Base-by-base conservation (phyloP, 371 early-diverging fungal genomes). In the Mucor sp. region DNA sequence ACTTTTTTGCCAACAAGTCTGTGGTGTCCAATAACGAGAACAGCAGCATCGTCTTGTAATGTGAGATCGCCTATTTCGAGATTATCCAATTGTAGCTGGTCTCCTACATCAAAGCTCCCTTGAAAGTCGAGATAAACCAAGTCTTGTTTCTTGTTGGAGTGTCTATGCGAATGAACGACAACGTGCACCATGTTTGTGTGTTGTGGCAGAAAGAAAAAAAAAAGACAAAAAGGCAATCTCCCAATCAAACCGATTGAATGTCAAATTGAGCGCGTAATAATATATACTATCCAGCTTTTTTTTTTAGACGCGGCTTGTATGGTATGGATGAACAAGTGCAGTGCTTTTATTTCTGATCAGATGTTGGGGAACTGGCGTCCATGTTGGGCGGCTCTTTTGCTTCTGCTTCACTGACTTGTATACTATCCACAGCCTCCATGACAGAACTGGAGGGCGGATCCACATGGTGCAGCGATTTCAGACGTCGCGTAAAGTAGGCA, bases 371-470 rank as follows among this genome's bases (percentile, higher is more conserved):
- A 2, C 1, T 39, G 39, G 14, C 4, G 17, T 41, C 41, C 9
- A 41, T 41, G 41, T 4, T 6, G 11, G 41, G 41, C 6, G 17
- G 17, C 5, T 41, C 41, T 6, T 17, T 41, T 1, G 2, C 41
- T 41, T 41, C 41, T 15, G 41, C 14, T 41, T 41, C 41, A 41
- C 17, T 41, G 41, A 41, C 41, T 41, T 41, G 41, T 41, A 61
- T 28, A 33, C 19, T 48, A 12, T 93, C 90, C 27, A 91, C 93
- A 3, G 87, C 84, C 5, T 91, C 92, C 63, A 95, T 90, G 17
- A 95, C 85, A 32, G 84, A 79, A 75, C 85, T 84, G 11, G 91
- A 91, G 3, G 93, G 92, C 3, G 93, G 90, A 60, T 91, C 87
- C 21, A 91, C 72, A 27, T 85, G 75, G n/a, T 91, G 91, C 17